Percentiles rank a stretch among this genome's conserved stretches.
Evolutionary conservation across 306 rosid species (phyloP).

Genomic region (Prunus padus): DNA sequence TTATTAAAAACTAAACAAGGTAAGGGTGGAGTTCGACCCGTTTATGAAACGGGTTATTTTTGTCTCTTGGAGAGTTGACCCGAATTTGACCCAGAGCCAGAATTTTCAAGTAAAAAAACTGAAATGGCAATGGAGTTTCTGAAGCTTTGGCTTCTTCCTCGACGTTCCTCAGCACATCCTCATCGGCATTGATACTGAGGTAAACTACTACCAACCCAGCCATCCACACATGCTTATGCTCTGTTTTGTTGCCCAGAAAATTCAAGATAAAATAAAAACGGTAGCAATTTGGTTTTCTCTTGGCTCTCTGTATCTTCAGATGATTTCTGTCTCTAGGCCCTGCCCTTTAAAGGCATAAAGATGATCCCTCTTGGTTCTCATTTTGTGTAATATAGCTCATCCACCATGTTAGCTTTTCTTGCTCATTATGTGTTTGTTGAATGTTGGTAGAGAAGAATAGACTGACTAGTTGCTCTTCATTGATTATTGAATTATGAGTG

Average conservation of each 20-base stretch:
- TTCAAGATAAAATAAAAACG: not conserved
- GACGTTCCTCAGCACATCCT: constrained; percentile 84
- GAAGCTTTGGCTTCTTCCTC: constrained; percentile 73
- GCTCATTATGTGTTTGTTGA: not conserved
- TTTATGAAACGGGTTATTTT: no score
- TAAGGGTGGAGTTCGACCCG: no score
- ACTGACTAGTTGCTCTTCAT: no score
- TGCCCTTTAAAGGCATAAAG: constrained; percentile 77
- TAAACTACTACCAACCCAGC: not conserved
- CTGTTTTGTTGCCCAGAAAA: constrained; percentile 18
- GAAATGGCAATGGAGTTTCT: constrained; percentile 59
- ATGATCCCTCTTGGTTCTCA: constrained; percentile 92
- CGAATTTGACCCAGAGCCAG: not conserved
- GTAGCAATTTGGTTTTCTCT: no score
- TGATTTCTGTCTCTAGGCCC: constrained; percentile 63
- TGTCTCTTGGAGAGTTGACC: no score
- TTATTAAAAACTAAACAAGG: no score
- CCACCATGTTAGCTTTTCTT: constrained; percentile 57
- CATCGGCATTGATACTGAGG: constrained; percentile 83
- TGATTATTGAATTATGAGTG: not conserved
- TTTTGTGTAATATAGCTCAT: constrained; percentile 79
- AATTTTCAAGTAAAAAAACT: not conserved
- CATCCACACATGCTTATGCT: not conserved
- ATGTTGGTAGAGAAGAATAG: not conserved
- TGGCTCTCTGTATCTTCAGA: constrained; percentile 34